Percentiles rank a stretch among this genome's conserved stretches.
phyloP scores from a whole-genome alignment of 257 asterid species.

The Orobanche coerulescens region DNA sequence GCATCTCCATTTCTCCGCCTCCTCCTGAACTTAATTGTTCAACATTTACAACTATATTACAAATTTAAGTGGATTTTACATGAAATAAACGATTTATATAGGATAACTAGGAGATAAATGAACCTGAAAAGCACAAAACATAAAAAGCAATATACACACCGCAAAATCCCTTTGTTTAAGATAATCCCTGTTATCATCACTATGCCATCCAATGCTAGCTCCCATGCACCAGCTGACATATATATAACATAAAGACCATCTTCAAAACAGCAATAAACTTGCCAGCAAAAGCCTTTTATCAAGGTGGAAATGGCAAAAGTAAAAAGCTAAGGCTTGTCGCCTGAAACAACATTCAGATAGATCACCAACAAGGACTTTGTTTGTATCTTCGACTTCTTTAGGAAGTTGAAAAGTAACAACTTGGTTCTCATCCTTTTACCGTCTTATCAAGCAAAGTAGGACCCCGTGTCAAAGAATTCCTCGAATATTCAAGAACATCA shows the following conservation, averaged over 20 bases:
- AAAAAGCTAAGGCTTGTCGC: not conserved
- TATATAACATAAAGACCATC: not conserved
- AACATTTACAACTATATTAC: not conserved
- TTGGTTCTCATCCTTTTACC: not conserved
- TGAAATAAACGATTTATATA: not conserved
- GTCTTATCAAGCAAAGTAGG: not conserved
- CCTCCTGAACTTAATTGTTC: not conserved
- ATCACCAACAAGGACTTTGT: not conserved
- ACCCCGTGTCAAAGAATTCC: not conserved
- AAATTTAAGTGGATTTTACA: not conserved
- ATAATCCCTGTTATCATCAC: constrained; percentile 83
- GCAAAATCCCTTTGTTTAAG: constrained; percentile 87
- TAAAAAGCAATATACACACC: constrained; percentile 31
- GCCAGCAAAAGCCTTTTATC: too few species aligned
- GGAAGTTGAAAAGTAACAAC: not conserved
- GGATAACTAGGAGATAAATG: constrained; percentile 12
- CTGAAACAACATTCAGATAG: constrained; percentile 4
- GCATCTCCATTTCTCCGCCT: constrained; percentile 5
- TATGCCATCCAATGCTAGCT: constrained; percentile 93
- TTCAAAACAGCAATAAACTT: not conserved
- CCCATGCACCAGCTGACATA: constrained; percentile 73
- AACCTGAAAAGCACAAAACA: constrained; percentile 6
- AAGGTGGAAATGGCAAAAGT: too few species aligned
- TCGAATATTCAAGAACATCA: not conserved
- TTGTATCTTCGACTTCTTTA: not conserved